These are phyloP conservation scores for Colletotrichum destructivum DNA, from an alignment of 2,329 filamentous ascomycete species.

Conservation along the genomic window DNA sequence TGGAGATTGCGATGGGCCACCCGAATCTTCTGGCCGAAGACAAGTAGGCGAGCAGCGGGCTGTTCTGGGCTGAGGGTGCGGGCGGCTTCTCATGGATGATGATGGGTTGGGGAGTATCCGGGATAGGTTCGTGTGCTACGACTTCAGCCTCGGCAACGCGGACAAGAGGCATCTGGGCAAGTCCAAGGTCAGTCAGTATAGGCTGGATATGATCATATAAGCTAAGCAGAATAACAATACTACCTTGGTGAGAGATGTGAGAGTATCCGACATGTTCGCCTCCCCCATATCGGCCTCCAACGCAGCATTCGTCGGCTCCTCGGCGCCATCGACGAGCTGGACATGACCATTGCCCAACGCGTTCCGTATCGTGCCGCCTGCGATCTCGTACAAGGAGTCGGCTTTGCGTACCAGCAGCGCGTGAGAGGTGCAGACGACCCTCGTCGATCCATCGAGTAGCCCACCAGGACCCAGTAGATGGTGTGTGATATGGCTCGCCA, in stretches of 20 bases:
- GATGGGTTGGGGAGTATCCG: not conserved
- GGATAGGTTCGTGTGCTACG: too few relatives aligned
- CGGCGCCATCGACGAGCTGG: too few relatives aligned
- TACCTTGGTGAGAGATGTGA: too few relatives aligned
- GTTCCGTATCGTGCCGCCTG: slow-evolving; percentile 59
- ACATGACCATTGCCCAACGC: too few relatives aligned
- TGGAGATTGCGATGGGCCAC: not conserved
- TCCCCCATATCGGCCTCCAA: too few relatives aligned
- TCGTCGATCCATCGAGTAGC: slow-evolving; percentile 72
- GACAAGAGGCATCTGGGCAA: not conserved
- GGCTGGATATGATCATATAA: slow-evolving; percentile 45
- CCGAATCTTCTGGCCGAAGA: not conserved
- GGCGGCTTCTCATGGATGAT: not conserved
- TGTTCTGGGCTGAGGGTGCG: not conserved
- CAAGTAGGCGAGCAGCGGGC: not conserved
- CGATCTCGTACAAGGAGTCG: slow-evolving; percentile 73
- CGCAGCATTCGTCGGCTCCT: too few relatives aligned
- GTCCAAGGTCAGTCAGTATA: slow-evolving; percentile 63
- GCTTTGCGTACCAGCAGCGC: slow-evolving; percentile 76
- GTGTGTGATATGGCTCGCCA: slow-evolving; percentile 76
- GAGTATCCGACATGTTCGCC: too few relatives aligned
- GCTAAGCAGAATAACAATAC: too few relatives aligned
- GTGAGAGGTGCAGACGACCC: slow-evolving; percentile 76
- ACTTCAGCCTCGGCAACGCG: not conserved
- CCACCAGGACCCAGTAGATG: slow-evolving; percentile 74